Conservation (phyloP, 2,329 filamentous ascomycete species). For the Pseudocercospora pini-densiflorae region DNA sequence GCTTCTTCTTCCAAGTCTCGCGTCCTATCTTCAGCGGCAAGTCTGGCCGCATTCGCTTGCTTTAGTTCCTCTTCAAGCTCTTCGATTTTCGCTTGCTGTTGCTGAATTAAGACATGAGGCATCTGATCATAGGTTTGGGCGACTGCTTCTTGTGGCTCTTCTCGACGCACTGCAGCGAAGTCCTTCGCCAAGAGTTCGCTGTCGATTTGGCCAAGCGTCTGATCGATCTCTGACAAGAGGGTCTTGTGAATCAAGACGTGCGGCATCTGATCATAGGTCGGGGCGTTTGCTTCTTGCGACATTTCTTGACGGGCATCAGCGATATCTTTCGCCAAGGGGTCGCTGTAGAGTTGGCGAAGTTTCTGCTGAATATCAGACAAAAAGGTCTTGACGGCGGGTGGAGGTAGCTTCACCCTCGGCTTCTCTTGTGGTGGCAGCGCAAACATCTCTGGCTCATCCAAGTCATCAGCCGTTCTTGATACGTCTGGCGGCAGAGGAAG, state of each 20-base stretch:
- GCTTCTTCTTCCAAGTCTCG: not conserved
- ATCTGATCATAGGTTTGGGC: not conserved
- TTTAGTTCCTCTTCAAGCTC: not conserved
- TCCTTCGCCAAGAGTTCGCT: too few species aligned
- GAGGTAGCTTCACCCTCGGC: not conserved
- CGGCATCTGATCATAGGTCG: not conserved
- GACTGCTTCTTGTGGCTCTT: not conserved
- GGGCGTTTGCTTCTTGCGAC: not conserved
- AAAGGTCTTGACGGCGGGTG: not conserved
- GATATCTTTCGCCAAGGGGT: too few species aligned
- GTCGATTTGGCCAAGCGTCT: too few species aligned
- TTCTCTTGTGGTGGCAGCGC: not conserved
- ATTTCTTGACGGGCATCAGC: not conserved
- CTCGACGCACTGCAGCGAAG: not conserved
- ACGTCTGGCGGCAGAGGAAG: not conserved
- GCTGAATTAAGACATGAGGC: not conserved
- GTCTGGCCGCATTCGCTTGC: not conserved
- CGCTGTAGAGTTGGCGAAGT: too few species aligned
- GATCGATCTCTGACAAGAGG: not conserved
- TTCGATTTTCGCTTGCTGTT: not conserved
- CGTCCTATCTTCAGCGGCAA: not conserved
- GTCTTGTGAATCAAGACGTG: not conserved
- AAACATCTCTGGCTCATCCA: not conserved
- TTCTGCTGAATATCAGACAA: not conserved
- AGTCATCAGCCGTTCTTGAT: not conserved